Evolutionary conservation across 1,139 yeast genomes (phyloP), one percentile per base, ranked within the genome.

Genomic region (Yamadazyma dushanensis): DNA sequence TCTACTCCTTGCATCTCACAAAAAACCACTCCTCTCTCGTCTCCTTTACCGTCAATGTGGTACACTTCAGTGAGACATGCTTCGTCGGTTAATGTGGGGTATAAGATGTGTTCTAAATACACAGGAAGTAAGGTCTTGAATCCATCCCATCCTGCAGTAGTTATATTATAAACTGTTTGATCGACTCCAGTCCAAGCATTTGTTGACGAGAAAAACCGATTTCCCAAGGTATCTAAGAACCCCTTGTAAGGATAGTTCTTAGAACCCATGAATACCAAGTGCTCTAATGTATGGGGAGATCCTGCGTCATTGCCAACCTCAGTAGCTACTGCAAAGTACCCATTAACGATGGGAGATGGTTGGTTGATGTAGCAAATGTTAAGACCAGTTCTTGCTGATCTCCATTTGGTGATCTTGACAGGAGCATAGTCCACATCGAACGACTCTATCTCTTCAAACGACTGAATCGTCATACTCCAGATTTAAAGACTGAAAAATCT

Each of bases 151-250:
- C 98, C 98, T 0, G 97, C 97, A 27, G 95, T 81, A 8, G 84
- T 77, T 38, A 94, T 68, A 1, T 96, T 88, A 53, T 92, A 94
- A 2, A 89, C 97, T 0, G 99, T 94, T 54, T 88, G 96, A 59
- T 94, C 98, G 3, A 92, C 86, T 1, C 84, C 89, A 0, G 99
- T 92, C 97, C 97, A 90, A 0, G 99, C 99, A 55, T 94, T 94
- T 1, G 98, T 94, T 7, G 80, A 73, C 1, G 96, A 85, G 59
- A 84, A 84, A 47, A 89, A 81, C 39, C 88, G 64, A 54, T 89
- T 88, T 5, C 97, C 96, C 38, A 90, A 71, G 7, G 81, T 81
- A 52, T 94, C 98, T 33, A 94, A 68, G 36, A 90, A 66, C 3
- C 98, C 98, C 59, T 92, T 92, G 58, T 83, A 90, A 0, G 98